Evolutionary conservation across 441 rosid species (phyloP).

Genomic region (Erodium trifolium): DNA sequence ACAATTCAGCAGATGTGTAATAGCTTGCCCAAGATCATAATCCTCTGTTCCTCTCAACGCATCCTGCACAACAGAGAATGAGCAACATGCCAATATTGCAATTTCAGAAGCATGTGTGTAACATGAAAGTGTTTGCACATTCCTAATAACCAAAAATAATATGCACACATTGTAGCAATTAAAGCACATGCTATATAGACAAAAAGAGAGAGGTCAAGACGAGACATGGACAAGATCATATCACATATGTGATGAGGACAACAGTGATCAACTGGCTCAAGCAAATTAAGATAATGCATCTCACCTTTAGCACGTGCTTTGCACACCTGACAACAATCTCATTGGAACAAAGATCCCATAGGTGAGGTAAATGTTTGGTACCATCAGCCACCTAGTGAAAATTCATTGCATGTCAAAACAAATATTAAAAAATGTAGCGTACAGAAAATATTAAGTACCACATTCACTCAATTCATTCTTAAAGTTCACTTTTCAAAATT

Average conservation of each 20-base stretch:
- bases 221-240: neutral
- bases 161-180: neutral
- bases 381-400: constrained; percentile 76
- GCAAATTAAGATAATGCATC: constrained; percentile 7
- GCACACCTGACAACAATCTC: constrained; percentile 88
- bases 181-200: neutral
- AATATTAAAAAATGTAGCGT: neutral
- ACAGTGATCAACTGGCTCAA: neutral
- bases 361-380: constrained; percentile 85
- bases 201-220: neutral
- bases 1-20: constrained; percentile 80
- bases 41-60: constrained; percentile 72
- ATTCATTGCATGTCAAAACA: constrained; percentile 18
- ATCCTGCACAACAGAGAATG: constrained; percentile 48
- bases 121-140: neutral
- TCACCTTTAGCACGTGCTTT: constrained; percentile 92
- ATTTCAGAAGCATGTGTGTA: neutral
- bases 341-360: constrained; percentile 88
- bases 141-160: neutral
- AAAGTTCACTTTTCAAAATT: neutral
- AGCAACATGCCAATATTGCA: neutral
- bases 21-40: constrained; percentile 66
- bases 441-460: neutral
- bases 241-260: neutral
- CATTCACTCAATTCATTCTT: neutral